Evolutionary conservation across 1,284 basidiomycete genomes (phyloP).

Genomic region (Wolfiporia cocos): DNA sequence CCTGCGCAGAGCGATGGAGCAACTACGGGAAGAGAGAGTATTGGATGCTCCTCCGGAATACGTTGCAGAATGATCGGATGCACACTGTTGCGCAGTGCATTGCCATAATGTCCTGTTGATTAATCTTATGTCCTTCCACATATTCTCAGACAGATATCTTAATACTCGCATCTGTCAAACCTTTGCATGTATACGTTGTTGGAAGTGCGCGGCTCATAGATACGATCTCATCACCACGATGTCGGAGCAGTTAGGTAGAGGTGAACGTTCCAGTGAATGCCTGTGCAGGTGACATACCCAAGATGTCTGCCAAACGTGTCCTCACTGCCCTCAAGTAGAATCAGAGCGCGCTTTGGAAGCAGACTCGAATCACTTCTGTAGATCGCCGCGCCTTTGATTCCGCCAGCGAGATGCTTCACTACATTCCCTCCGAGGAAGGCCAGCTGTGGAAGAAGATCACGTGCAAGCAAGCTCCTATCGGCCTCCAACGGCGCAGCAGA

Average conservation of each 20-base stretch:
- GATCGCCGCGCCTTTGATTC: constrained; percentile 13
- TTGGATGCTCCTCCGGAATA: too few relatives aligned
- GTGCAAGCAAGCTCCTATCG: constrained; percentile 23
- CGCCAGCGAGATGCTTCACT: not conserved
- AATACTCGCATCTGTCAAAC: too few relatives aligned
- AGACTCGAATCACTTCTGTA: constrained; percentile 15
- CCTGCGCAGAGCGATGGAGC: constrained; percentile 20
- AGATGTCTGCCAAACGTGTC: not conserved
- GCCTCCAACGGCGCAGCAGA: constrained; percentile 31
- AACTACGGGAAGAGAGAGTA: constrained; percentile 17
- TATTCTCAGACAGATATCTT: too few relatives aligned
- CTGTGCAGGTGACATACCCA: constrained; percentile 20
- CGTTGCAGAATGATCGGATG: too few relatives aligned
- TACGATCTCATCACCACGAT: too few relatives aligned
- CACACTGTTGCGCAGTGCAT: too few relatives aligned
- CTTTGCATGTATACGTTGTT: too few relatives aligned
- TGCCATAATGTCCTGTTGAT: too few relatives aligned
- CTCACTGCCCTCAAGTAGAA: constrained; percentile 8
- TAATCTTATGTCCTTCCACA: too few relatives aligned
- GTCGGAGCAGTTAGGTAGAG: too few relatives aligned
- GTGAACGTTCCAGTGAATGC: too few relatives aligned
- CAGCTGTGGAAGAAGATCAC: constrained; percentile 32
- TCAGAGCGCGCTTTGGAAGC: constrained; percentile 8
- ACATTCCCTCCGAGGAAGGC: constrained; percentile 24
- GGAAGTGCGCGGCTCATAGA: too few relatives aligned